phyloP scores from a whole-genome alignment of 768 basidiomycete species.

The Rhodotorula kratochvilovae region DNA sequence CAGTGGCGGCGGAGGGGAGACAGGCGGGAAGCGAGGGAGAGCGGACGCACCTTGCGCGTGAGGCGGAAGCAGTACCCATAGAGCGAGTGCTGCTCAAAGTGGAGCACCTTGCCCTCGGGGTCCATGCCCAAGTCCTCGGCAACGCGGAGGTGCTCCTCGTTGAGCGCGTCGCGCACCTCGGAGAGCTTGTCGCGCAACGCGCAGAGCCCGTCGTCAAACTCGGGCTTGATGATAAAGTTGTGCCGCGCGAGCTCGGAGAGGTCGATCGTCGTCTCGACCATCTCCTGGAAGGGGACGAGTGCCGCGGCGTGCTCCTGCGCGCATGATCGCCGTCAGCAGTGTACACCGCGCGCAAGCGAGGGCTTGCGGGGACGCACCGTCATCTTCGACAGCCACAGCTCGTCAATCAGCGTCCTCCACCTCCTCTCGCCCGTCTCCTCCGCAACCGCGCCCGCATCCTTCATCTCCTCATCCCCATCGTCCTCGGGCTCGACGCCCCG shows the following conservation, averaged over 20 bases:
- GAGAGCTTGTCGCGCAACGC: constrained; percentile 57
- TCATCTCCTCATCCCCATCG: constrained; percentile 46
- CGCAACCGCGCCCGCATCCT: not conserved
- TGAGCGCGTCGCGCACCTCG: constrained; percentile 72
- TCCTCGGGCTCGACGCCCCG: constrained; percentile 53
- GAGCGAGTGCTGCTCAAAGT: constrained; percentile 80
- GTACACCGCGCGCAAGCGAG: too few species aligned
- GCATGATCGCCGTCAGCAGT: too few species aligned
- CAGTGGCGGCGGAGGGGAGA: not conserved
- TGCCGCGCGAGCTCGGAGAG: constrained; percentile 71
- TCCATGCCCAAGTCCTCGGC: constrained; percentile 72
- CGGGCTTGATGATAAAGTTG: constrained; percentile 84
- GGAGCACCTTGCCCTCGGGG: constrained; percentile 80
- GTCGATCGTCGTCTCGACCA: constrained; percentile 95
- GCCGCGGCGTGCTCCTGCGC: constrained; percentile 60
- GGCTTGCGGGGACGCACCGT: constrained; percentile 7
- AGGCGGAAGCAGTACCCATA: constrained; percentile 91
- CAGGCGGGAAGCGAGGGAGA: not conserved
- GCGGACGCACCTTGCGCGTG: constrained; percentile 75
- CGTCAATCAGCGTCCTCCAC: constrained; percentile 56
- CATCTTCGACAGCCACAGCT: constrained; percentile 50
- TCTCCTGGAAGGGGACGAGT: constrained; percentile 75
- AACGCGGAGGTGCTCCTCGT: constrained; percentile 68
- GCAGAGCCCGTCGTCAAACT: constrained; percentile 74
- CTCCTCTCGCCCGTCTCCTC: constrained; percentile 17